Conservation (phyloP, 2,329 filamentous ascomycete species). For the Colletotrichum sp. region DNA sequence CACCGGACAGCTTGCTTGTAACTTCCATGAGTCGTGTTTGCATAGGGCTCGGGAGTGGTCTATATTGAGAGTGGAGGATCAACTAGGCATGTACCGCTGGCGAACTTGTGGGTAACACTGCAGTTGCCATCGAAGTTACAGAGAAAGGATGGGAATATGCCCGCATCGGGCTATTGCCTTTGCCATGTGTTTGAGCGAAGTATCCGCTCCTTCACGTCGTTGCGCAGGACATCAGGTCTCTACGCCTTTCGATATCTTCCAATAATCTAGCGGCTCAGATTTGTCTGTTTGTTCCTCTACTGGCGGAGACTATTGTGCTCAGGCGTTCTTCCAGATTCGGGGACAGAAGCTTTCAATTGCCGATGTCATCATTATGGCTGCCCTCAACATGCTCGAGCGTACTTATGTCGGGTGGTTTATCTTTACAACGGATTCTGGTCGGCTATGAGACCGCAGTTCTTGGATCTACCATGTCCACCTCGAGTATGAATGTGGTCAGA, state of each 20-base stretch:
- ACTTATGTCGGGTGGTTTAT: not conserved
- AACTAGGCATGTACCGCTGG: not conserved
- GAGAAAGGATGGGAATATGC: not conserved
- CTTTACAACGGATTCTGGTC: not conserved
- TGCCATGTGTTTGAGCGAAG: not conserved
- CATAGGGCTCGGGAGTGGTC: not conserved
- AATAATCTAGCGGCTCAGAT: not conserved
- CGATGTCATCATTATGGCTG: not conserved
- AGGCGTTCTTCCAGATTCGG: not conserved
- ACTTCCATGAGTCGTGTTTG: not conserved
- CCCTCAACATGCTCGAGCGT: not conserved
- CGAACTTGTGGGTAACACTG: not conserved
- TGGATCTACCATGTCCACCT: not conserved
- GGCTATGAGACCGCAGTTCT: not conserved
- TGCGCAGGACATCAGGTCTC: not conserved
- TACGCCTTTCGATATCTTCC: not conserved
- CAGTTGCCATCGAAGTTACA: not conserved
- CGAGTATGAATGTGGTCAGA: not conserved
- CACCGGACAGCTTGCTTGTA: not conserved
- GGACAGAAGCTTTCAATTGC: not conserved
- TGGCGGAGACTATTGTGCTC: not conserved
- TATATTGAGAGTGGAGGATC: not conserved
- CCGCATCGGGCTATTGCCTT: not conserved
- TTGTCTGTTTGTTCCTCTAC: not conserved
- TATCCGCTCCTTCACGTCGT: not conserved